phyloP scores from a whole-genome alignment of 257 asterid genomes.

The Orobanche coerulescens region DNA sequence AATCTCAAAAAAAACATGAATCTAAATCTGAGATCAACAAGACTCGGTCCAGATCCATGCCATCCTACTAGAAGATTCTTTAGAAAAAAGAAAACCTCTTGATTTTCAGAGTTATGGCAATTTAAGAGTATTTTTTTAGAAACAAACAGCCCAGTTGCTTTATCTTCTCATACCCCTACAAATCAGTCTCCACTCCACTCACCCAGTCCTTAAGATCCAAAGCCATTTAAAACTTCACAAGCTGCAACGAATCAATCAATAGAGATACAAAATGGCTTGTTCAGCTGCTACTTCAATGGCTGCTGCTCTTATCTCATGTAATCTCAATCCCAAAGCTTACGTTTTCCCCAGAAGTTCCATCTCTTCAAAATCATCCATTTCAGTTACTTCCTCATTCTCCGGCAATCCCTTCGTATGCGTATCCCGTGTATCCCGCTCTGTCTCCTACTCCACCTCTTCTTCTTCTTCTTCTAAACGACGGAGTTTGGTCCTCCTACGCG shows the following conservation, averaged over 20 bases:
- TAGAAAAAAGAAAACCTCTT: too few species aligned
- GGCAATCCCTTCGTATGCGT: conserved; percentile 30
- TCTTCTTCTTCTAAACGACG: conserved; percentile 28
- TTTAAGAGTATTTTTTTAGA: too few species aligned
- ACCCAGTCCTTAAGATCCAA: conserved; percentile 27
- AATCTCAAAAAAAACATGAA: too few species aligned
- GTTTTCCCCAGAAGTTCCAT: conserved; percentile 33
- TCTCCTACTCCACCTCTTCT: conserved; percentile 33
- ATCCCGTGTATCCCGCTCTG: conserved; percentile 33
- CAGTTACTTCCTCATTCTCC: conserved; percentile 45
- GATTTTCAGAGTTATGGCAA: too few species aligned
- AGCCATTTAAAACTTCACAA: background rate
- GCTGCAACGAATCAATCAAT: background rate
- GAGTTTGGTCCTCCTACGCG: conserved; percentile 51
- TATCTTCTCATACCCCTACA: conserved; percentile 17
- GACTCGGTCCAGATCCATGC: too few species aligned
- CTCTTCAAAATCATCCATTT: conserved; percentile 32
- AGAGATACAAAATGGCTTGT: conserved; percentile 40
- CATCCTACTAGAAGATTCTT: too few species aligned
- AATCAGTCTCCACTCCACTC: conserved; percentile 25
- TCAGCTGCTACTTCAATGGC: conserved; percentile 50
- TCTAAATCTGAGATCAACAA: too few species aligned
- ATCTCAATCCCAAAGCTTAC: conserved; percentile 37
- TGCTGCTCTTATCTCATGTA: conserved; percentile 42
- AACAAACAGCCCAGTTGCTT: background rate